Percentiles rank a stretch among this genome's conserved stretches.
Evolutionary conservation across 208 protist genomes (phyloP).

Genomic region (Leptomonas pyrrhocoris): DNA sequence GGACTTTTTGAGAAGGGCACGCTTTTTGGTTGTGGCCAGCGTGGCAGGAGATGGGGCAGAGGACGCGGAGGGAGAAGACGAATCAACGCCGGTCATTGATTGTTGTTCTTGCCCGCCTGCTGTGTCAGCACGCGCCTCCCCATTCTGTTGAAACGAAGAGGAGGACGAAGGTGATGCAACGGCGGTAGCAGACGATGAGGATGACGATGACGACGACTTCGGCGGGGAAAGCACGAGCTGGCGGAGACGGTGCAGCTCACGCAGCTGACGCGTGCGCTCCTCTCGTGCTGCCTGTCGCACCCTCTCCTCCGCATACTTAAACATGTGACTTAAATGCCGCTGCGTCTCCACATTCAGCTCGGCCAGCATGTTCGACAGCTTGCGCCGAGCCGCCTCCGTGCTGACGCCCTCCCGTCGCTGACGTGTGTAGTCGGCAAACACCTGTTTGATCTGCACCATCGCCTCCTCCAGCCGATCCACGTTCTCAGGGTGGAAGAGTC

Average conservation of each 20-base stretch:
- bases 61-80: not conserved
- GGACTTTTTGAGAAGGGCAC: conserved; percentile 40
- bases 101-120: not conserved
- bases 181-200: not conserved
- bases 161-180: not conserved
- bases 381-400: conserved; percentile 76
- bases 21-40: conserved; percentile 26
- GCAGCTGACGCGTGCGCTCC: conserved; percentile 61
- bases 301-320: conserved; percentile 75
- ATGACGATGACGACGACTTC: not conserved
- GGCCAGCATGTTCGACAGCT: conserved; percentile 72
- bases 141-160: not conserved
- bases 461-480: conserved; percentile 74
- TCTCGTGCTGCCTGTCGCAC: conserved; percentile 51
- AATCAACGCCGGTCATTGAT: not conserved
- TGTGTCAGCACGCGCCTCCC: not conserved
- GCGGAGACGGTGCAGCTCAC: conserved; percentile 52
- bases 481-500: conserved; percentile 74
- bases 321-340: conserved; percentile 75
- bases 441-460: conserved; percentile 85
- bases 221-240: conserved; percentile 19
- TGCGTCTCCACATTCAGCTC: conserved; percentile 81
- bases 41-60: conserved; percentile 6
- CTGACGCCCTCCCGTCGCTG: conserved; percentile 77
- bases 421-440: conserved; percentile 84